Conservation (phyloP, 2,329 filamentous ascomycete genomes). For the Xylaria sp. region DNA sequence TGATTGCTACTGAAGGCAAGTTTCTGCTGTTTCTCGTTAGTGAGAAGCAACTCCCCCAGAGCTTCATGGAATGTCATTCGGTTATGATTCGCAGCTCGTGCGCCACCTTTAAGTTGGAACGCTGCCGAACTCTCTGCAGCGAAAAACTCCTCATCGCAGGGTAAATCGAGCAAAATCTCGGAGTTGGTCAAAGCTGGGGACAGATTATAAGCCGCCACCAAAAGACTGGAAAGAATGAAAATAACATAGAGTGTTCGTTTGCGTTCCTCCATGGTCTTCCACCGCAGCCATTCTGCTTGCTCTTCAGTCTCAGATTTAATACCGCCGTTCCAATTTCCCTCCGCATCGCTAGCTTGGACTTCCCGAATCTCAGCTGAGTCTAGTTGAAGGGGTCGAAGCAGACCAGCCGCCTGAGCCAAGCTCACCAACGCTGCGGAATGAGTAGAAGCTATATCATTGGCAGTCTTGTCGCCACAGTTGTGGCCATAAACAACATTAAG, state of each 20-base stretch:
- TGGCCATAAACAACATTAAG: constrained; percentile 95
- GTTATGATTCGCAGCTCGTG: constrained; percentile 70
- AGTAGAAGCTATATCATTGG: constrained; percentile 88
- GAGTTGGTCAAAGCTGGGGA: constrained; percentile 91
- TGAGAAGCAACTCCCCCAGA: constrained; percentile 78
- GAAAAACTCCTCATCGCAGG: constrained; percentile 93
- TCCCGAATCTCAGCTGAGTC: constrained; percentile 57
- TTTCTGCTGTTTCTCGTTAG: constrained; percentile 70
- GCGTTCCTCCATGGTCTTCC: constrained; percentile 87
- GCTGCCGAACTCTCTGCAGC: constrained; percentile 80
- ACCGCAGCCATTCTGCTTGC: constrained; percentile 81
- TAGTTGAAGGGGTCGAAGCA: constrained; percentile 57
- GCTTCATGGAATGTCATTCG: constrained; percentile 81
- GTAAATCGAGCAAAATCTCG: constrained; percentile 85
- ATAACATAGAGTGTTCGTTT: constrained; percentile 92
- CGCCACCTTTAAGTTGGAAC: constrained; percentile 80
- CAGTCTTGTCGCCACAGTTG: constrained; percentile 89
- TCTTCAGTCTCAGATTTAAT: constrained; percentile 58
- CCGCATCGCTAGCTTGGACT: constrained; percentile 61
- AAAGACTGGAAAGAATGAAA: constrained; percentile 87
- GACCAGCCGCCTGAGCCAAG: constrained; percentile 84
- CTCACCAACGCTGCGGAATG: constrained; percentile 91
- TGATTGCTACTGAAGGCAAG: constrained; percentile 48
- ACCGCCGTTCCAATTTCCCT: constrained; percentile 51
- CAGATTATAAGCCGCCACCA: constrained; percentile 93